Evolutionary conservation across 441 rosid genomes (phyloP), one percentile per base, ranked within the genome.

Genomic region (Gossypium gossypioides): DNA sequence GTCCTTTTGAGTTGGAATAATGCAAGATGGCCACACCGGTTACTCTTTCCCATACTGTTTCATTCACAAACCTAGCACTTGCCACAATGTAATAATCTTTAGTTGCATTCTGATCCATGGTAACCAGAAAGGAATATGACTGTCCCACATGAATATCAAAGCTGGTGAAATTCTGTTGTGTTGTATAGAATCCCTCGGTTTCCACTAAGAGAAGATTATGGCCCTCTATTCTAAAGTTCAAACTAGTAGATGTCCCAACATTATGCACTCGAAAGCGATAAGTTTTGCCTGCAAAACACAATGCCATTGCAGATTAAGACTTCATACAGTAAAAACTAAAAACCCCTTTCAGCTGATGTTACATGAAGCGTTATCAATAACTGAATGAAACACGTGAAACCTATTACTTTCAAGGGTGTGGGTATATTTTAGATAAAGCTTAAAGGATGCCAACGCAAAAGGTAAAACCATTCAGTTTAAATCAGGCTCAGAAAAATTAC

Each of bases 141-240:
- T 94, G 98, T 18, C 97, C 98, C 46, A 91, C 96, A 74, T 91
- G 97, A 73, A 94, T 74, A 69, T 94, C 96, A 69, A 94, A 87
- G 76, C 84, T 88, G 1, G 92, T 83, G 58, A 73, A 91, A 77
- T 91, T 93, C 44, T 87, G 85, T 74, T 89, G 89, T 1, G 72
- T 42, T 10, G 98, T 87, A 77, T 93, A 93, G 68, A 24, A 25
- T 44, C 98, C 97, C 68, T 93, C 97, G 0, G 96, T 85, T 85
- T 93, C 98, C 24, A 80, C 96, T 76, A 91, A 85, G 46, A 86
- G 92, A 78, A 91, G 79, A 71, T 76, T 93, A 81, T 93, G 98
- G 74, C 84, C 91, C 88, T 93, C 96, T 71, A 93, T 89, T 84
- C 98, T 86, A 72, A 93, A 88, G 82, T 93, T 91, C 84, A 89